Evolutionary conservation across 306 rosid genomes (phyloP).

Genomic region (Herpetospermum pedunculosum): DNA sequence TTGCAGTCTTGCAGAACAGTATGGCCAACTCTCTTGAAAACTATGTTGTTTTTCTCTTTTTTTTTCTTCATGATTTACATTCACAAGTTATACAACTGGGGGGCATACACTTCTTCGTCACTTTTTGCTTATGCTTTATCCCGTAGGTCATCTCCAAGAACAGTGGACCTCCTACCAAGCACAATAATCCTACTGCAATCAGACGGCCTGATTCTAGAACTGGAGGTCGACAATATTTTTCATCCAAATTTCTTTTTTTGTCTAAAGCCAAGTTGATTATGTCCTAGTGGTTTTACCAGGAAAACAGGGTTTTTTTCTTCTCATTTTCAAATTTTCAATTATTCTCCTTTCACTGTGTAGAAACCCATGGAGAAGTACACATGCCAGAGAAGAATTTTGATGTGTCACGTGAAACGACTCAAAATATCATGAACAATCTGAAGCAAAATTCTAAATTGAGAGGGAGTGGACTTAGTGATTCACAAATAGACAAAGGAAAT

Average conservation of each 20-base stretch:
- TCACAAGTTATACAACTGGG: not conserved
- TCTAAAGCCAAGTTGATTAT: not conserved
- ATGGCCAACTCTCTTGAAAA: not conserved
- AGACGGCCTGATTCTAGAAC: constrained; percentile 15
- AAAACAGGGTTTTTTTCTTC: no score
- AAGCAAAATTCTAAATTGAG: constrained; percentile 17
- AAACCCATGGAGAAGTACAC: constrained; percentile 12
- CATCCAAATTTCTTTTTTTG: not conserved
- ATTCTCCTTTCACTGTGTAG: constrained; percentile 23
- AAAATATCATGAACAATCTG: constrained; percentile 35
- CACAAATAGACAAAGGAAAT: constrained; percentile 13
- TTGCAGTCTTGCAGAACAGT: not conserved
- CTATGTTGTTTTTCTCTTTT: not conserved
- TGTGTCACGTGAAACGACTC: constrained; percentile 26
- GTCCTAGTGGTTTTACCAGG: not conserved
- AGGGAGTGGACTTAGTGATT: constrained; percentile 13
- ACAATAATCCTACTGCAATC: constrained; percentile 10
- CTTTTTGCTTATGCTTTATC: constrained; percentile 4
- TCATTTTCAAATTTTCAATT: no score
- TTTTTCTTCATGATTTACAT: not conserved
- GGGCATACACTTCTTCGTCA: not conserved
- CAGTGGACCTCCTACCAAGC: constrained; percentile 30
- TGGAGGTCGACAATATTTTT: constrained; percentile 22
- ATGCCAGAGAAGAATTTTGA: constrained; percentile 11
- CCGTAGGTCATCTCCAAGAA: constrained; percentile 66